A percentile compares a stretch with the other conserved stretches of the same genome.
Conservation (phyloP, 148 eudicot species). For the Nepenthes gracilis region DNA sequence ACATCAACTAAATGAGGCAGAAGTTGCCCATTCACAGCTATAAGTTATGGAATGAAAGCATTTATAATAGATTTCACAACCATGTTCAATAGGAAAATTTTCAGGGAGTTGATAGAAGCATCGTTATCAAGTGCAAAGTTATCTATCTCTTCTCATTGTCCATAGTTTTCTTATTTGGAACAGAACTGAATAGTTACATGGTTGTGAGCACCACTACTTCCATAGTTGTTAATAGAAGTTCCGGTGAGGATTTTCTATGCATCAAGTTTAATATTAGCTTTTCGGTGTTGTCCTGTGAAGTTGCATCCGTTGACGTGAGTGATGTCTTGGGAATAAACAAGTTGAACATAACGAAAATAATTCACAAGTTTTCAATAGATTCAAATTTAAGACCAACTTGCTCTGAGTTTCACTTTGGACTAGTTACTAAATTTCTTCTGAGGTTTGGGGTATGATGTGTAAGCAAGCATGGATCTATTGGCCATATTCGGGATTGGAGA, state of each 20-base stretch:
- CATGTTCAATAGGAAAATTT: too few species aligned
- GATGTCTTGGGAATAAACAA: constrained; percentile 73
- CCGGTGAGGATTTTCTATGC: constrained; percentile 76
- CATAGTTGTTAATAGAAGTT: constrained; percentile 76
- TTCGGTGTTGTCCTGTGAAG: constrained; percentile 91
- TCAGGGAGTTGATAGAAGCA: too few species aligned
- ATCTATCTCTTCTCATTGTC: too few species aligned
- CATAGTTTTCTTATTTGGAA: too few species aligned
- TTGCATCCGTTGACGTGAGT: constrained; percentile 25
- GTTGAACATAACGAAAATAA: neutral
- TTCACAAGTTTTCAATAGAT: neutral
- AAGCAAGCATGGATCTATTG: too few species aligned
- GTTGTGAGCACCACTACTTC: constrained; percentile 67
- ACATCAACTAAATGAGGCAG: too few species aligned
- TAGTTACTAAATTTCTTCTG: neutral
- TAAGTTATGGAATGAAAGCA: too few species aligned
- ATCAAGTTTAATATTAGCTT: constrained; percentile 85
- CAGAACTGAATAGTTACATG: constrained; percentile 63
- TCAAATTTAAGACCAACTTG: neutral
- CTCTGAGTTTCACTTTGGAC: neutral
- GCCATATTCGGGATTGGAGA: too few species aligned
- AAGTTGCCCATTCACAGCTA: too few species aligned
- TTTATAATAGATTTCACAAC: too few species aligned
- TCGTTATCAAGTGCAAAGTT: too few species aligned
- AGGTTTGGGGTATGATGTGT: too few species aligned